These are phyloP conservation scores for Fraxinus angustifolia DNA, from an alignment of 305 asterid genomes.

Conservation along the genomic window DNA sequence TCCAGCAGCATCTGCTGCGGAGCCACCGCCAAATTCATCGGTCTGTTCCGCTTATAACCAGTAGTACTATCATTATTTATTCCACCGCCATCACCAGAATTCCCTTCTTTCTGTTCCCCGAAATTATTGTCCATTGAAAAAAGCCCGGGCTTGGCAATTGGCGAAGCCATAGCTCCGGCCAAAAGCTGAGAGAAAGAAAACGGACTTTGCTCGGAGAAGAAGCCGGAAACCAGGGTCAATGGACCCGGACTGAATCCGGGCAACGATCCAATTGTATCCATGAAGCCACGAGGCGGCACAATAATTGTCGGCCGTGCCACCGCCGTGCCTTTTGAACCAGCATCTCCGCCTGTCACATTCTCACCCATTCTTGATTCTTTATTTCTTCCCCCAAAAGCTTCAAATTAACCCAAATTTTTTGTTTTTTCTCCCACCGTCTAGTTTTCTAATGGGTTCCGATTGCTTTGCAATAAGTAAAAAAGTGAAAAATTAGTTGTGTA, in stretches of 20 bases:
- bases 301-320: slow-evolving; percentile 48
- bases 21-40: slow-evolving; percentile 61
- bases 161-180: slow-evolving; percentile 91
- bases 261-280: slow-evolving; percentile 55
- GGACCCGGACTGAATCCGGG: slow-evolving; percentile 90
- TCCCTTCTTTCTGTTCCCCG: slow-evolving; percentile 10
- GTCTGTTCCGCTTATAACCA: slow-evolving; percentile 69
- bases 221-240: slow-evolving; percentile 62
- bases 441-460: neutral
- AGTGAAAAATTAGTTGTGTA: neutral
- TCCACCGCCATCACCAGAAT: slow-evolving; percentile 24
- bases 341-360: slow-evolving; percentile 33
- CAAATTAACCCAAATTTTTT: neutral
- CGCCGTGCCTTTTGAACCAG: slow-evolving; percentile 20
- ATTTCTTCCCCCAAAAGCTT: neutral
- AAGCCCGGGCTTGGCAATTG: slow-evolving; percentile 36
- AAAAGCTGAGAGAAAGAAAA: slow-evolving; percentile 74
- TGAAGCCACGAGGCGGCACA: slow-evolving; percentile 73
- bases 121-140: neutral
- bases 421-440: neutral
- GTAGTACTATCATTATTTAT: slow-evolving; percentile 24
- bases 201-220: slow-evolving; percentile 61
- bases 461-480: neutral
- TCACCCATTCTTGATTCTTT: slow-evolving; percentile 44
- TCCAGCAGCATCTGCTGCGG: slow-evolving; percentile 38